Percentiles rank a stretch among this genome's conserved stretches.
Conservation (phyloP, 345 rosid genomes). For the Rhizophora apiculata region DNA sequence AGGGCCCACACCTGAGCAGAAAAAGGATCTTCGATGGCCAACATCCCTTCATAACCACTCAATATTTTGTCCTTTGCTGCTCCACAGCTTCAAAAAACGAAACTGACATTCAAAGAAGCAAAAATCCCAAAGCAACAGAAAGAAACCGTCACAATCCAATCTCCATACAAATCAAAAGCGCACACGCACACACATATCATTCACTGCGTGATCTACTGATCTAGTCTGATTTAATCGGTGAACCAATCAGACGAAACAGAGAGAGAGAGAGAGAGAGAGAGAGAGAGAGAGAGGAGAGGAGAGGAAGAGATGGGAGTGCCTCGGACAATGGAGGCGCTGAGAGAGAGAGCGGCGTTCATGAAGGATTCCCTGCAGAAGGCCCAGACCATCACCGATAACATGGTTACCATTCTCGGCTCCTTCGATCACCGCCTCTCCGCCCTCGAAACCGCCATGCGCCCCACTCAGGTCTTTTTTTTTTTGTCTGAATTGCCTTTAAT, state of each 20-base stretch:
- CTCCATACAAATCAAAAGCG: too few species aligned
- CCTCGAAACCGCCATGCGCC: constrained; percentile 97
- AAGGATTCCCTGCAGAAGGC: constrained; percentile 75
- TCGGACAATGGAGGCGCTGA: constrained; percentile 61
- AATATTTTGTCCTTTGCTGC: constrained; percentile 23
- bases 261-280: too few species aligned
- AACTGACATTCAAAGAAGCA: too few species aligned
- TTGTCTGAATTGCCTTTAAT: not conserved
- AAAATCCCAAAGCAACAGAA: not conserved
- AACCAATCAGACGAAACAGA: too few species aligned
- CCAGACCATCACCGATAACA: constrained; percentile 82
- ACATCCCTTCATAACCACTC: constrained; percentile 28
- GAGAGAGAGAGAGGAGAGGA: too few species aligned
- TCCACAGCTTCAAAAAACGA: too few species aligned
- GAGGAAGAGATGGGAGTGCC: constrained; percentile 50
- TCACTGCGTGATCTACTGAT: too few species aligned
- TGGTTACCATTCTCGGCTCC: constrained; percentile 93
- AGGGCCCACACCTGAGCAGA: constrained; percentile 15
- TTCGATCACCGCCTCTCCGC: constrained; percentile 92
- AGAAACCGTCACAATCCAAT: too few species aligned
- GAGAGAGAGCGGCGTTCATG: constrained; percentile 54
- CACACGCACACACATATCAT: too few species aligned
- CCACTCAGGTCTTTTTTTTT: constrained; percentile 60
- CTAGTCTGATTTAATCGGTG: not conserved
- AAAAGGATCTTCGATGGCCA: not conserved